phyloP scores from a whole-genome alignment of 2,329 filamentous ascomycete species.

The Aspergillus intermedius region DNA sequence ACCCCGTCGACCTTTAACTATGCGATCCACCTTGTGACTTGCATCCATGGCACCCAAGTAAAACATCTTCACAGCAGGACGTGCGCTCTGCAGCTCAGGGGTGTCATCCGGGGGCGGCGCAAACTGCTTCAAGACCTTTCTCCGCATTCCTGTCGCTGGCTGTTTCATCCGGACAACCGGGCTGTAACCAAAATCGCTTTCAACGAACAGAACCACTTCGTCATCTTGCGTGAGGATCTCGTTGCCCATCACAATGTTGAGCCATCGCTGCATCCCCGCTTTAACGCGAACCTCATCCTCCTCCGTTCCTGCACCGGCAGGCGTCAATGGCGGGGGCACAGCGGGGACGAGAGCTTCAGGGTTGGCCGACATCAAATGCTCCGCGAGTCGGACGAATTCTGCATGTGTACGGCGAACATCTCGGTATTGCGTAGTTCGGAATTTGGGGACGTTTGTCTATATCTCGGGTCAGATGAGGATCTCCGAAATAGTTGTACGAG shows the following conservation, averaged over 20 bases:
- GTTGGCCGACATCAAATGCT: slow-evolving; percentile 95
- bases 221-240: slow-evolving; percentile 92
- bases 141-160: slow-evolving; percentile 86
- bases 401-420: slow-evolving; percentile 93
- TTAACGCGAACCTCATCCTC: slow-evolving; percentile 91
- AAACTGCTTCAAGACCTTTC: slow-evolving; percentile 97
- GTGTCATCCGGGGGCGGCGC: slow-evolving; percentile 96
- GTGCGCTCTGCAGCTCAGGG: slow-evolving; percentile 81
- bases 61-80: slow-evolving; percentile 89
- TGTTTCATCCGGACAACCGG: slow-evolving; percentile 94
- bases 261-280: slow-evolving; percentile 82
- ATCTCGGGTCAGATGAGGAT: slow-evolving; percentile 1
- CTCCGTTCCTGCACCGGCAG: slow-evolving; percentile 89
- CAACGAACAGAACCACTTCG: slow-evolving; percentile 97
- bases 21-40: slow-evolving; percentile 91
- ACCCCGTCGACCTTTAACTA: slow-evolving; percentile 91
- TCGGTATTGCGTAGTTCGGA: slow-evolving; percentile 95
- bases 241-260: slow-evolving; percentile 87
- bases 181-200: slow-evolving; percentile 97
- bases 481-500: not conserved
- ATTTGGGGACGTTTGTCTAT: slow-evolving; percentile 96
- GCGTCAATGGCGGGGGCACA: slow-evolving; percentile 88
- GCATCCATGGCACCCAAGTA: slow-evolving; percentile 94
- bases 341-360: slow-evolving; percentile 91
- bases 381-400: slow-evolving; percentile 92